A percentile compares a stretch with the other conserved stretches of the same genome.
Conservation (phyloP, 2,329 filamentous ascomycete genomes). For the Ophiocordyceps camponoti-saundersi region DNA sequence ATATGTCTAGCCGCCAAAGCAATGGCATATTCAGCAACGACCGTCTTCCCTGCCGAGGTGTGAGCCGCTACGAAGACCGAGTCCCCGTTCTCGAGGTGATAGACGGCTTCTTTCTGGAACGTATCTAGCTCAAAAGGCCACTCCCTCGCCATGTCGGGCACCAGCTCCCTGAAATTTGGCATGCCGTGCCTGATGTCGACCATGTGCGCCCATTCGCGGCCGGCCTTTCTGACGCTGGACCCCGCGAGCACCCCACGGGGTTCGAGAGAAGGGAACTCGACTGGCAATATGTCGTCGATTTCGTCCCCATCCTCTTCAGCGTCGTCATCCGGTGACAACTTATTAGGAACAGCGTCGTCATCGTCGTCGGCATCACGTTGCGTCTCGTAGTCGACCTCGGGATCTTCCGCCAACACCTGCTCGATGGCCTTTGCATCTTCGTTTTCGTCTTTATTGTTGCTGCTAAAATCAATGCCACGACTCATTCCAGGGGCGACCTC, state of each 20-base stretch:
- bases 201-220: constrained; percentile 94
- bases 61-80: constrained; percentile 97
- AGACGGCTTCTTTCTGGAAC: constrained; percentile 97
- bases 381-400: constrained; percentile 10
- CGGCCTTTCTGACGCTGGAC: constrained; percentile 54
- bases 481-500: constrained; percentile 68
- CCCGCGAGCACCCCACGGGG: constrained; percentile 62
- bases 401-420: constrained; percentile 36
- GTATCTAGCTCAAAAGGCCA: constrained; percentile 97
- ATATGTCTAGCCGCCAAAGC: constrained; percentile 93
- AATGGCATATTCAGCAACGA: constrained; percentile 96
- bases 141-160: constrained; percentile 88
- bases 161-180: constrained; percentile 81
- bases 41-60: constrained; percentile 94
- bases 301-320: constrained; percentile 33
- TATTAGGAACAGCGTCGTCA: constrained; percentile 10
- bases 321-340: constrained; percentile 8
- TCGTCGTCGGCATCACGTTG: constrained; percentile 12
- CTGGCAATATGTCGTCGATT: constrained; percentile 74
- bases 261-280: constrained; percentile 85
- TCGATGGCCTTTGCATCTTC: constrained; percentile 56
- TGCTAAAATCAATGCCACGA: constrained; percentile 58
- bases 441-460: constrained; percentile 35
- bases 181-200: constrained; percentile 90
- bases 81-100: constrained; percentile 89